Evolutionary conservation across 2,329 filamentous ascomycete genomes (phyloP).

Genomic region (Xylariaceae sp.): DNA sequence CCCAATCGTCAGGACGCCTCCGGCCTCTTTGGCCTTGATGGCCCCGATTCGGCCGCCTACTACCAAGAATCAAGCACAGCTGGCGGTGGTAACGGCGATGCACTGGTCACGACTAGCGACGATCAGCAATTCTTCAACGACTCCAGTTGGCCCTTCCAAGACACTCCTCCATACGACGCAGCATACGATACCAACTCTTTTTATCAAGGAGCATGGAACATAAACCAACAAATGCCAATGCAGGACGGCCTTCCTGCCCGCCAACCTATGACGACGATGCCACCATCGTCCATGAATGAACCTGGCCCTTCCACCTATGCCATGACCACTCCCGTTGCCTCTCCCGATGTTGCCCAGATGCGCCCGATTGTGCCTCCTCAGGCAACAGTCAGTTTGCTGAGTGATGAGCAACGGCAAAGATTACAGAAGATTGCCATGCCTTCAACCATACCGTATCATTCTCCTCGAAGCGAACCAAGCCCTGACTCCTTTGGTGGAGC

Average conservation of each 20-base stretch:
- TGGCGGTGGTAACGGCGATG: conserved; percentile 19
- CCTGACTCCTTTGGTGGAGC: conserved; percentile 62
- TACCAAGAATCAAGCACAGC: conserved; percentile 38
- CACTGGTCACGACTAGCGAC: conserved; percentile 18
- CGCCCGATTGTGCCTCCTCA: conserved; percentile 40
- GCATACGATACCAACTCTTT: conserved; percentile 48
- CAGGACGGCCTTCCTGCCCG: conserved; percentile 41
- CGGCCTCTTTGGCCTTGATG: conserved; percentile 54
- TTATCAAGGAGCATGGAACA: conserved; percentile 43
- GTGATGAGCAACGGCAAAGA: conserved; percentile 65
- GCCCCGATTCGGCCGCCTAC: conserved; percentile 44
- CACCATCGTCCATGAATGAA: conserved; percentile 40
- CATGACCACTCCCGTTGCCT: conserved; percentile 35
- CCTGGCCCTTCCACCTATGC: conserved; percentile 46
- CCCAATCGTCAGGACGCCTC: conserved; percentile 46
- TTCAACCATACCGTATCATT: conserved; percentile 65
- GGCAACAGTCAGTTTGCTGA: conserved; percentile 52
- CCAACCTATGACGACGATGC: conserved; percentile 40
- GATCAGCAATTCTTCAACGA: conserved; percentile 46
- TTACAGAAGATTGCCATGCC: conserved; percentile 71
- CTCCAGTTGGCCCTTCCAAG: conserved; percentile 57
- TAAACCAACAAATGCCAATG: conserved; percentile 39
- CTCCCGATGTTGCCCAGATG: conserved; percentile 39
- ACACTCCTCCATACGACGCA: conserved; percentile 56
- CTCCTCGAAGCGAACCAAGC: conserved; percentile 64